Evolutionary conservation across 345 rosid genomes (phyloP), one percentile per base, ranked within the genome.

Genomic region (Eucalyptus urophylla): DNA sequence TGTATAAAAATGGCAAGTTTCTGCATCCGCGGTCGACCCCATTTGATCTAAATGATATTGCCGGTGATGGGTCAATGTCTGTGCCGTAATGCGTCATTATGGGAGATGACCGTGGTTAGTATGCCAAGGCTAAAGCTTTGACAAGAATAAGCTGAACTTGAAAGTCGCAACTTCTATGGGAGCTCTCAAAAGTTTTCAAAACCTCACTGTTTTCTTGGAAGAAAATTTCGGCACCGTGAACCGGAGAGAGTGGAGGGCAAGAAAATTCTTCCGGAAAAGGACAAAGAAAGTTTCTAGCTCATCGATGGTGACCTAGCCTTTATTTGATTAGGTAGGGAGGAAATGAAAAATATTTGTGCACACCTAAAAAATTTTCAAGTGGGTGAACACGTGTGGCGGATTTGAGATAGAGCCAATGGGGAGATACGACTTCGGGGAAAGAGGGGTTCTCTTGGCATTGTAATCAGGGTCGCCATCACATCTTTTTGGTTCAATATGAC

Each of bases 11-110:
- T 21, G 85, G 85, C 47, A 40, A 76, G 15, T 40, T 29, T 69
- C 53, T 37, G 37, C 86, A 80, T 80, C 51, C 27, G 86, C 83
- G 87, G 90, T 69, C 67, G 29, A 60, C 60, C 65, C 72, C 88
- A 90, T 67, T 80, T 16, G 49, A 76, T 76, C 85, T 25, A 40
- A 40, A 76, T 37, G 15, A 11, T 44, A 21, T 60, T 87, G 88
- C 87, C 10, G 92, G 86, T 92, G 90, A 88, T 89, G 53, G 88
- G 92, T 93, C 92, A 86, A 87, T 60, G 76, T 90, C 87, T 31
- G 86, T 87, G 87, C 9, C 44, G 53, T 65, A 15, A 89, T 56
- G 87, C 49, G 89, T 87, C 91, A 88, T 91, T 89, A 31, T 56
- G 47, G 53, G 54, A 72, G 47, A 80, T 22, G 88, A 17, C 49